Evolutionary conservation across 2,329 filamentous ascomycete genomes (phyloP), one percentile per base, ranked within the genome.

Genomic region (Aureobasidium subglaciale): DNA sequence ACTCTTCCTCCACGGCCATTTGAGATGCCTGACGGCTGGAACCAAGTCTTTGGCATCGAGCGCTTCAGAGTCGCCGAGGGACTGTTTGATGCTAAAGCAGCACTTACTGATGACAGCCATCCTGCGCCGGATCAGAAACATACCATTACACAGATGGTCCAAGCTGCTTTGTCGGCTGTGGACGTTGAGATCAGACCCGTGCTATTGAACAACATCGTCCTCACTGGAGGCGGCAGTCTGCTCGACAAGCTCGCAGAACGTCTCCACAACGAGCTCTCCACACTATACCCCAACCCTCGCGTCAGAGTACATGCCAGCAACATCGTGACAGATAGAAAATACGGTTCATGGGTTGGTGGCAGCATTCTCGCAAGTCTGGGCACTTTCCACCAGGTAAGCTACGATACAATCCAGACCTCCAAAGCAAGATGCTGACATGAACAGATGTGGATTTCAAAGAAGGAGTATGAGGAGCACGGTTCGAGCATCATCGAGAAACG

Each of bases 381-480:
- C 9, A 96, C 91, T 13, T 99, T 99, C 74, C 93, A 99, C 75
- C 93, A 99, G 64, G 64, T 64, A 58, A 57, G 62, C 37, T 56
- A 41, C 9, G 8, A 22, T 7, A 48, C 10, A 15, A 24, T 4
- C 5, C 16, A 32, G 18, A 4, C n/a, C 10, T 20, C 34, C 16
- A 2, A 4, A 24, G 18, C 18, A 34, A 27, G 13, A 34, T 45
- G 38, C 37, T 52, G 38, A 57, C 40, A 24, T 11, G 18, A 15
- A 5, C 32, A 68, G 77, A 92, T 99, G 87, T 99, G 93, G 93
- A 95, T 99, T 64, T 92, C 87, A 22, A 89, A 85, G 72, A 95
- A 96, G 78, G 93, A 99, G 76, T 97, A 96, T 65, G 90, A 96
- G 61, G 95, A 99, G 77, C 91, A 96, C 70, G 93, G 93, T 1